phyloP scores from a whole-genome alignment of 2,329 filamentous ascomycete species.

The Penicillium sp. region DNA sequence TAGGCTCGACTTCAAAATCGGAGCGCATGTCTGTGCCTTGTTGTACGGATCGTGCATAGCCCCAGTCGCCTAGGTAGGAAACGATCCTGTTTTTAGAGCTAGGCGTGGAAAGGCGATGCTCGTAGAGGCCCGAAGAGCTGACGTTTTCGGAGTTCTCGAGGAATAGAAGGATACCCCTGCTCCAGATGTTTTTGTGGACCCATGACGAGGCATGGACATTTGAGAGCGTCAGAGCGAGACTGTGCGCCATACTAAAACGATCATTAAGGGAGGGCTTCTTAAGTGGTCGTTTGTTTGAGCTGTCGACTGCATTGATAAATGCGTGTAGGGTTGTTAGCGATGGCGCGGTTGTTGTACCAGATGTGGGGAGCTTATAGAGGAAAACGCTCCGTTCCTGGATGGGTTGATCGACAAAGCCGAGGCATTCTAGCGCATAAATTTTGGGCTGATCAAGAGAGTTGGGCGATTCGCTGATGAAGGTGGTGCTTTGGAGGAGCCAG shows the following conservation, averaged over 20 bases:
- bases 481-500: constrained; percentile 30
- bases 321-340: constrained; percentile 18
- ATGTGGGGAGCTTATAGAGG: constrained; percentile 24
- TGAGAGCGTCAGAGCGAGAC: constrained; percentile 26
- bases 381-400: constrained; percentile 27
- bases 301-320: constrained; percentile 26
- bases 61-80: constrained; percentile 30
- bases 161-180: constrained; percentile 30
- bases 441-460: constrained; percentile 23
- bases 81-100: constrained; percentile 9
- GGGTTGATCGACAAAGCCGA: constrained; percentile 30
- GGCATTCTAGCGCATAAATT: constrained; percentile 31
- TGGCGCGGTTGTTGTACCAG: neutral
- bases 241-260: constrained; percentile 29
- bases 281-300: constrained; percentile 14
- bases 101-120: neutral
- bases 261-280: constrained; percentile 24
- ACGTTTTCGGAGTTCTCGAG: constrained; percentile 8
- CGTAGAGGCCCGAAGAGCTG: constrained; percentile 6
- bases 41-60: constrained; percentile 26
- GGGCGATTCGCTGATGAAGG: constrained; percentile 16
- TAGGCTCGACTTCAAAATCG: constrained; percentile 29
- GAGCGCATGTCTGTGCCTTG: constrained; percentile 26
- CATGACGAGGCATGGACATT: constrained; percentile 31
- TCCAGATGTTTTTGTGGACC: constrained; percentile 35